Evolutionary conservation across 1,139 yeast genomes (phyloP).

Genomic region (Hansenula anomala): DNA sequence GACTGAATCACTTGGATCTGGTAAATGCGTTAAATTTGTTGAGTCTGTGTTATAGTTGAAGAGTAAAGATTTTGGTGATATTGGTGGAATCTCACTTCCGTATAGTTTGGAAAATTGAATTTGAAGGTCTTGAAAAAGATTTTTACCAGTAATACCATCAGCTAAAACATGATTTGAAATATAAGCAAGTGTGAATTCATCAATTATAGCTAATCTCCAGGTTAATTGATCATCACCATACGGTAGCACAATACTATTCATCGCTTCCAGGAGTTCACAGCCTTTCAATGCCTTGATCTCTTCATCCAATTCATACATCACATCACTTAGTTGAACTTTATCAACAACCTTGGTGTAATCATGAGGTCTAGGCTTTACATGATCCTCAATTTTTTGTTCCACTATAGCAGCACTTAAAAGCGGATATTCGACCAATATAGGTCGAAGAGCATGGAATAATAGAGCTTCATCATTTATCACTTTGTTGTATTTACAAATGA

Average conservation of each 20-base stretch:
- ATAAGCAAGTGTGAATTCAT: not conserved
- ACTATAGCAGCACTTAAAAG: not conserved
- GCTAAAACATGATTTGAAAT: not conserved
- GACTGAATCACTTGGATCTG: too few relatives aligned
- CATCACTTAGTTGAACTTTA: not conserved
- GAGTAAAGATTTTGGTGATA: not conserved
- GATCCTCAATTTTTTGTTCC: not conserved
- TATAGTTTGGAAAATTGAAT: not conserved
- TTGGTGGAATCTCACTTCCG: not conserved
- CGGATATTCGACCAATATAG: not conserved
- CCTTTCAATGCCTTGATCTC: not conserved
- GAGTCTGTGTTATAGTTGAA: not conserved
- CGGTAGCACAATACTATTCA: not conserved
- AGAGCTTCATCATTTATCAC: not conserved
- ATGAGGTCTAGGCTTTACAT: not conserved
- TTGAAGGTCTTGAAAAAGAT: not conserved
- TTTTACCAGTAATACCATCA: conserved; percentile 1
- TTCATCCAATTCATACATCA: not conserved
- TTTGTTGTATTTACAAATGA: not conserved
- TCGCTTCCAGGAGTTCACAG: not conserved
- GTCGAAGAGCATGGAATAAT: not conserved
- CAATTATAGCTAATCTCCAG: not conserved
- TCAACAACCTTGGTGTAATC: not conserved
- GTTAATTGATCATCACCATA: not conserved
- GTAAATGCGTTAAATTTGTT: too few relatives aligned